phyloP scores from a whole-genome alignment of 2,329 filamentous ascomycete species.

The Seiridium cupressi region DNA sequence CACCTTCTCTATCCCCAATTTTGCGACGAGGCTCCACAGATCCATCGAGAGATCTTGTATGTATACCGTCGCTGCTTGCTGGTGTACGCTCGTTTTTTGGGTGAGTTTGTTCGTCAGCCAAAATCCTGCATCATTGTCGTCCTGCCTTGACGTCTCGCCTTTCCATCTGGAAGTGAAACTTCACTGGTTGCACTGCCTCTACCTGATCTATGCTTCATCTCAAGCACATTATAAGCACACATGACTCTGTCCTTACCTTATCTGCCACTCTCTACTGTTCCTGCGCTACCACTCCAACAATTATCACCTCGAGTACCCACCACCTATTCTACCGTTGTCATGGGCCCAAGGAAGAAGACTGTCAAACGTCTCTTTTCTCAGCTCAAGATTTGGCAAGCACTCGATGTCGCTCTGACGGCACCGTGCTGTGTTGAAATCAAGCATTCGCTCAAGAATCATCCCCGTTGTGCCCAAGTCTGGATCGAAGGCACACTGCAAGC shows the following conservation, averaged over 20 bases:
- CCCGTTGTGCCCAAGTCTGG: constrained; percentile 11
- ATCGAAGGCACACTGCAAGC: constrained; percentile 3
- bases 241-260: not conserved
- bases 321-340: not conserved
- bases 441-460: constrained; percentile 18
- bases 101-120: constrained; percentile 10
- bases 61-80: constrained; percentile 35
- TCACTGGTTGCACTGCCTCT: too few relatives aligned
- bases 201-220: too few relatives aligned
- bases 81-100: constrained; percentile 15
- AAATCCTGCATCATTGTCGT: not conserved
- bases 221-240: too few relatives aligned
- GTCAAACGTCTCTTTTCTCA: constrained; percentile 15
- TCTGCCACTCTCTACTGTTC: not conserved
- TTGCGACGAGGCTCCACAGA: constrained; percentile 19
- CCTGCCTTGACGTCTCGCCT: not conserved
- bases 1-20: constrained; percentile 11
- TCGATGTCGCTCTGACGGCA: constrained; percentile 20
- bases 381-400: constrained; percentile 20
- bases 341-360: constrained; percentile 11
- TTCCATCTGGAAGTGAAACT: too few relatives aligned
- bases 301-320: not conserved
- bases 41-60: constrained; percentile 33
- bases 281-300: not conserved
- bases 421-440: constrained; percentile 23